Conservation (phyloP, 768 basidiomycete genomes). For the Ramaria rubella region DNA sequence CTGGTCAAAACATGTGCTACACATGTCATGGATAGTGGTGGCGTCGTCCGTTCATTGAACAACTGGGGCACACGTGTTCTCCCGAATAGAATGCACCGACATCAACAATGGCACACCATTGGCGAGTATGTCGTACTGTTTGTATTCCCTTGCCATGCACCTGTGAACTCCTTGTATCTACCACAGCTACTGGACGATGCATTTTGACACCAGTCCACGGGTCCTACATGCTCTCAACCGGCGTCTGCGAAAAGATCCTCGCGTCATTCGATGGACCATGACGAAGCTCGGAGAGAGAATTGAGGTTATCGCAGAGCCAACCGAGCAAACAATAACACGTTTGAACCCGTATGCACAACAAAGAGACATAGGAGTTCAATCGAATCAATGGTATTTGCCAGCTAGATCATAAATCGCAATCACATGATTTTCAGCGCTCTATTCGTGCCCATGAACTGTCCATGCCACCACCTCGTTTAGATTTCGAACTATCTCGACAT, state of each 20-base stretch:
- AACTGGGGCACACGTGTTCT: conserved; percentile 69
- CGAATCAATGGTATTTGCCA: too few species aligned
- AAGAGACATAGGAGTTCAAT: too few species aligned
- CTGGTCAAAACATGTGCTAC: conserved; percentile 65
- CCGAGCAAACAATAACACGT: background rate
- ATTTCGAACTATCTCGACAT: conserved; percentile 34
- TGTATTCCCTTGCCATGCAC: background rate
- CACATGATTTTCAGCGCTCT: background rate
- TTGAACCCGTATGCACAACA: too few species aligned
- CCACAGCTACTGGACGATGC: conserved; percentile 80
- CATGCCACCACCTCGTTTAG: conserved; percentile 32
- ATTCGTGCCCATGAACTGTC: conserved; percentile 20
- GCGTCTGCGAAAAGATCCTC: conserved; percentile 70
- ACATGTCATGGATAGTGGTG: conserved; percentile 68
- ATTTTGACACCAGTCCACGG: conserved; percentile 80
- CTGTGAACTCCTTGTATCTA: background rate
- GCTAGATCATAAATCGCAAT: background rate
- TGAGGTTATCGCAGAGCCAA: conserved; percentile 45
- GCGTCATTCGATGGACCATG: conserved; percentile 77
- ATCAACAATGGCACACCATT: conserved; percentile 45
- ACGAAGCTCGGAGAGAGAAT: conserved; percentile 70
- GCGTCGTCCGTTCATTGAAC: conserved; percentile 74
- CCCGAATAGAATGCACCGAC: conserved; percentile 66
- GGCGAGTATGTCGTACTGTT: conserved; percentile 63
- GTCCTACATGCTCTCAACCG: conserved; percentile 57